phyloP scores from a whole-genome alignment of 2,329 filamentous ascomycete genomes.

The Alternaria infectoria region DNA sequence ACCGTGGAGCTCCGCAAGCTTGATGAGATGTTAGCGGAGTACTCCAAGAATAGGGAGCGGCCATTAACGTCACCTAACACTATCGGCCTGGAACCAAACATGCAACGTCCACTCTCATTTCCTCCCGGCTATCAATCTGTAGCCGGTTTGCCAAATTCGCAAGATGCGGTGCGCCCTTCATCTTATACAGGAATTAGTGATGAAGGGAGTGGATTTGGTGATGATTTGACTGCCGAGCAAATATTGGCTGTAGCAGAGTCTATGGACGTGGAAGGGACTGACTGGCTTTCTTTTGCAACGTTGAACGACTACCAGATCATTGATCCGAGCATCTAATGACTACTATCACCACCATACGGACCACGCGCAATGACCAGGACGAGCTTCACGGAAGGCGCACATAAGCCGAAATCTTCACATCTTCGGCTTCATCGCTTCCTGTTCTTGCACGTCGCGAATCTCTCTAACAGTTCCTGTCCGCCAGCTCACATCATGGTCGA shows the following conservation, averaged over 20 bases:
- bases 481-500: conserved; percentile 58
- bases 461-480: conserved; percentile 49
- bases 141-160: neutral
- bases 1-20: conserved; percentile 56
- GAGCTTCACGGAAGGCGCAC: neutral
- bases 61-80: neutral
- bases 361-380: neutral
- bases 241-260: conserved; percentile 58
- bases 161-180: conserved; percentile 13
- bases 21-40: conserved; percentile 47
- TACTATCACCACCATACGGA: neutral
- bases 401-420: conserved; percentile 15
- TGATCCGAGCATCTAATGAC: conserved; percentile 9
- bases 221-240: conserved; percentile 54
- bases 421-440: conserved; percentile 18
- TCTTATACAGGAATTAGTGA: conserved; percentile 27
- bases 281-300: conserved; percentile 57
- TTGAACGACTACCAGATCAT: conserved; percentile 48
- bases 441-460: conserved; percentile 23
- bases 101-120: neutral
- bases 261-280: conserved; percentile 53
- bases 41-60: conserved; percentile 21
- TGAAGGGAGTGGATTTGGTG: conserved; percentile 37
- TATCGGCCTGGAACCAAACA: neutral
- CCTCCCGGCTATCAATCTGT: neutral